Evolutionary conservation across 2,329 filamentous ascomycete genomes (phyloP).

Genomic region (Ustulina deusta): DNA sequence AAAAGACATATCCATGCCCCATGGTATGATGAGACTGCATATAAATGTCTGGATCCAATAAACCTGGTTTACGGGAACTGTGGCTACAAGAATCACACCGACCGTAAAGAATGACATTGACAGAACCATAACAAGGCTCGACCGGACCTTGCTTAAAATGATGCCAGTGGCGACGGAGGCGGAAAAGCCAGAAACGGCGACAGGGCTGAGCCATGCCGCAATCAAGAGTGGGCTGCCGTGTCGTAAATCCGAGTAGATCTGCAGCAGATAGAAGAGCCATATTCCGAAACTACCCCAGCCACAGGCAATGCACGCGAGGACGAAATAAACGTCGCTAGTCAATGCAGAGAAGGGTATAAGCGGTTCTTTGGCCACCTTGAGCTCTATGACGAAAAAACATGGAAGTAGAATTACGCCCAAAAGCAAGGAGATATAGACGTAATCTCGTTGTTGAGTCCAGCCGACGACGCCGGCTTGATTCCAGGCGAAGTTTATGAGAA

Average conservation of each 20-base stretch:
- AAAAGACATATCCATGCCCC: constrained; percentile 68
- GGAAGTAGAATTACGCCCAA: too few species aligned
- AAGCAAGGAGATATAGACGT: too few species aligned
- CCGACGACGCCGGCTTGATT: constrained; percentile 68
- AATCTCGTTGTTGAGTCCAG: constrained; percentile 53
- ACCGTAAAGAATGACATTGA: constrained; percentile 37
- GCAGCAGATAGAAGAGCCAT: constrained; percentile 64
- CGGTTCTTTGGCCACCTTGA: constrained; percentile 56
- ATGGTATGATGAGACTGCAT: constrained; percentile 59
- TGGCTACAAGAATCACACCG: constrained; percentile 47
- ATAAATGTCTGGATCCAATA: constrained; percentile 69
- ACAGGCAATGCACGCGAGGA: constrained; percentile 65
- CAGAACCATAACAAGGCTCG: too few species aligned
- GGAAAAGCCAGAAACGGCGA: too few species aligned
- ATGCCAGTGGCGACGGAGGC: too few species aligned
- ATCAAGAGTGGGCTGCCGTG: constrained; percentile 49
- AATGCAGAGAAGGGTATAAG: constrained; percentile 68
- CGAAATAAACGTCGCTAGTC: constrained; percentile 64
- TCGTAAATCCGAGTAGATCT: constrained; percentile 61
- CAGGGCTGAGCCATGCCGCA: too few species aligned
- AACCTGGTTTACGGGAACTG: constrained; percentile 58
- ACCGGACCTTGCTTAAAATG: too few species aligned
- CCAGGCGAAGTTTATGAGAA: constrained; percentile 70
- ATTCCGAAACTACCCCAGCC: constrained; percentile 68
- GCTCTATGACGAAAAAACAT: too few species aligned